Evolutionary conservation across 495 filamentous ascomycete species (phyloP).

Genomic region (Entonaema liquescens): DNA sequence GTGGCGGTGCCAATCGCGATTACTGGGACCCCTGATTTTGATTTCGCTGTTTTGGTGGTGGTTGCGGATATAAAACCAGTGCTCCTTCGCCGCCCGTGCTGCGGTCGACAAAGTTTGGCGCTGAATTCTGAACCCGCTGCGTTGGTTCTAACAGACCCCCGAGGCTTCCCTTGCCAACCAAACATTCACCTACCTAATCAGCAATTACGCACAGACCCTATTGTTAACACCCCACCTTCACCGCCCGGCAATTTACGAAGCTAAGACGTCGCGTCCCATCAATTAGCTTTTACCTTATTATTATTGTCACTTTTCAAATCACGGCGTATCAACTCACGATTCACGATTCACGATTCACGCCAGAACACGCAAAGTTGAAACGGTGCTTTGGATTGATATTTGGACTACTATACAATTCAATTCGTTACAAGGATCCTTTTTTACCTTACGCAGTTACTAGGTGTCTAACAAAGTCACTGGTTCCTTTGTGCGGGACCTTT

Average conservation of each 20-base stretch:
- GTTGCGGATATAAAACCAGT: constrained; percentile 47
- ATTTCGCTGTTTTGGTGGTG: constrained; percentile 29
- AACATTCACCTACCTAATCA: not conserved
- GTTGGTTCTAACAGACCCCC: constrained; percentile 23
- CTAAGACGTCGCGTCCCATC: constrained; percentile 19
- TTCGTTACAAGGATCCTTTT: not conserved
- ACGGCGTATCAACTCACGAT: constrained; percentile 14
- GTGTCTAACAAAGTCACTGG: not conserved
- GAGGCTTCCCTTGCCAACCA: constrained; percentile 21
- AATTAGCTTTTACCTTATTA: not conserved
- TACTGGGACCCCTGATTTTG: constrained; percentile 38
- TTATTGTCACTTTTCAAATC: not conserved
- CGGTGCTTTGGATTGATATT: not conserved
- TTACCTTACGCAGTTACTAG: not conserved
- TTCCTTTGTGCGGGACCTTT: not conserved
- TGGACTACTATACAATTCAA: constrained; percentile 4
- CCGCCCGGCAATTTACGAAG: constrained; percentile 49
- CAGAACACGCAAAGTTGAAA: constrained; percentile 19
- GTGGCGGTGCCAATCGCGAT: constrained; percentile 41
- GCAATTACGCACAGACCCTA: constrained; percentile 13
- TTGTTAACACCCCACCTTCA: constrained; percentile 45
- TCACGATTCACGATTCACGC: constrained; percentile 15
- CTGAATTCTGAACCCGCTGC: constrained; percentile 27
- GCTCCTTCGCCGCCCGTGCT: constrained; percentile 41
- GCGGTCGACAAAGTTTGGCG: constrained; percentile 25